Base-by-base conservation (phyloP, 257 asterid genomes). In the Solanum phureja region DNA sequence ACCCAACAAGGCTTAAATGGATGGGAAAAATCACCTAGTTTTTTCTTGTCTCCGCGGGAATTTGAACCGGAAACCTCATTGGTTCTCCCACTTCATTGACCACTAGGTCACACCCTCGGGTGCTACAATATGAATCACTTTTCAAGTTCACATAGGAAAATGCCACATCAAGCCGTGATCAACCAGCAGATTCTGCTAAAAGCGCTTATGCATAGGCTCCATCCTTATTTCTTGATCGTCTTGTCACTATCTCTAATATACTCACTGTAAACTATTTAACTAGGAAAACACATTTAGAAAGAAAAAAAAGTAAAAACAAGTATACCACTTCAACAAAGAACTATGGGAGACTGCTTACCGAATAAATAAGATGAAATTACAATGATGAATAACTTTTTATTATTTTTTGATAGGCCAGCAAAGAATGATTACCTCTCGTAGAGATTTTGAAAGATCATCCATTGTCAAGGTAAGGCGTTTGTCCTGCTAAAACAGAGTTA, bases 391-490 rank as follows among this genome's bases (percentile, higher is more conserved):
- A 79, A 8, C 10, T 44, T 44, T 14, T 40, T 40, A 1, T 19
- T 1, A 37, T 42, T 46, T 44, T 12, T 42, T 27, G 13, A 44
- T 79, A 79, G 64, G 11, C 40, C 83, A 44, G 68, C 29, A 82
- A 49, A 46, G 1, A 49, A 9, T 18, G 21, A 29, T 82, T 93
- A 97, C 99, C 98, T 97, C 99, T 14, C 90, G 94, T 88, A 97
- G 88, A 75, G 98, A 98, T 93, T 94, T 97, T 89, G 99, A 97
- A 75, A 97, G 98, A 92, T 97, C 99, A 72, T 97, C 99, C 99
- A 97, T 95, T 16, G 98, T 94, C 96, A 97, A 94, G 89, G 92
- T 91, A 84, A 95, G 92, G 58, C 99, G 98, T 91, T 97, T 97
- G 88, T 97, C 99, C 99, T 97, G 91, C 88, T 31, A 88, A 81